Evolutionary conservation across 768 basidiomycete genomes (phyloP).

Genomic region (Psilocybe cyanescens): DNA sequence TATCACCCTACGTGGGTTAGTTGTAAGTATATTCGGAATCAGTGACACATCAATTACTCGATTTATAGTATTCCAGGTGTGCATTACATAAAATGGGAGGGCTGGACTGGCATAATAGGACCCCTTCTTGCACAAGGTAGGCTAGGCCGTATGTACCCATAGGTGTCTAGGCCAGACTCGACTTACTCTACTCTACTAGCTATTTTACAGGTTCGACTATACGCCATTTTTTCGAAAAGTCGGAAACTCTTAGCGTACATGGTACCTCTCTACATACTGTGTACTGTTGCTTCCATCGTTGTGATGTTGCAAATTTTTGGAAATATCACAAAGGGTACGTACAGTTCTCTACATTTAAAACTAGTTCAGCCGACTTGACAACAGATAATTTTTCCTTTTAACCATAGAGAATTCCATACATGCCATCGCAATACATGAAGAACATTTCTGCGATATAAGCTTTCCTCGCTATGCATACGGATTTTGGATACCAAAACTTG

Average conservation of each 20-base stretch:
- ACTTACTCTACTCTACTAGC: not conserved
- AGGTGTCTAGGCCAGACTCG: no score
- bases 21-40: not conserved
- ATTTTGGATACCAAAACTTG: not conserved
- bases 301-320: not conserved
- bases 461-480: not conserved
- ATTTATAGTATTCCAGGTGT: not conserved
- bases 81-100: not conserved
- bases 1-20: not conserved
- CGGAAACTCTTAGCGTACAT: not conserved
- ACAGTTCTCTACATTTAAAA: not conserved
- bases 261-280: not conserved
- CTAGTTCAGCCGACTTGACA: not conserved
- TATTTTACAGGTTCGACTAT: conserved; percentile 2
- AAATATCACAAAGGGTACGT: not conserved
- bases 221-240: not conserved
- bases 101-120: not conserved
- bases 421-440: not conserved
- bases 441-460: not conserved
- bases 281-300: not conserved
- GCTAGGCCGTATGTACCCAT: not conserved
- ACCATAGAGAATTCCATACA: no score
- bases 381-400: no score
- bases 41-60: not conserved
- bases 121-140: not conserved